Evolutionary conservation across 1,284 basidiomycete genomes (phyloP), one percentile per base, ranked within the genome.

Genomic region (Irpex lacteus): DNA sequence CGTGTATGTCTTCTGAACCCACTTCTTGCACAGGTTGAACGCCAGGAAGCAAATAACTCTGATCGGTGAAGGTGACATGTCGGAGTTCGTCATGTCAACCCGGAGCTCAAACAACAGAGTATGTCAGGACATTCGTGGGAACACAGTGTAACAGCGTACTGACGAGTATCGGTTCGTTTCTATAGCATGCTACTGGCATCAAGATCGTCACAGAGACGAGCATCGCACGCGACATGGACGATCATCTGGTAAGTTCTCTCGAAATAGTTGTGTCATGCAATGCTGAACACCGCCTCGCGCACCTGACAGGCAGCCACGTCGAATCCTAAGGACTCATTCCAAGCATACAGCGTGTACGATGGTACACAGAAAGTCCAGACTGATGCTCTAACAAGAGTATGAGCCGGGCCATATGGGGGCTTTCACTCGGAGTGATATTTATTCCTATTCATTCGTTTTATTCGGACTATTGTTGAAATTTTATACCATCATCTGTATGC

Each of bases 31-130:
- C 19, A 61, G 60, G 36, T 18, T 61, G 52, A 61, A 61, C 37
- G 60, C 60, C 8, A 19, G 60, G n/a, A 37, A 61, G 15, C 36
- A 49, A 26, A 55, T 61, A 36, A 54, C 52, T 26, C 50, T 19
- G 18, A 8, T 53, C 18, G 50, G 50, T 9, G 50, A 53, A 26
- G 21, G 50, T 26, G 50, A 53, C 50, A 53, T 53, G 50, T 53
- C 50, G 18, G 50, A 53, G 50, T 53, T 53, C 18, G 21, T 19
- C 18, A 53, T 19, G 18, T 18, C 50, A 18, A 53, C 21, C 11
- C 18, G 21, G 3, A 9, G n/a, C 18, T 53, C 50, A 15, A 44
- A 15, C 40, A 44, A 44, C 15, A 44, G 40, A 44, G 40, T 44
- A 44, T 44, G 40, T 44, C 15, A 44, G 15, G 40, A 9, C 40